Percentiles rank a stretch among this genome's conserved stretches.
Evolutionary conservation across 1,284 basidiomycete genomes (phyloP).

Genomic region (Anthracocystis panici-leucophaei): DNA sequence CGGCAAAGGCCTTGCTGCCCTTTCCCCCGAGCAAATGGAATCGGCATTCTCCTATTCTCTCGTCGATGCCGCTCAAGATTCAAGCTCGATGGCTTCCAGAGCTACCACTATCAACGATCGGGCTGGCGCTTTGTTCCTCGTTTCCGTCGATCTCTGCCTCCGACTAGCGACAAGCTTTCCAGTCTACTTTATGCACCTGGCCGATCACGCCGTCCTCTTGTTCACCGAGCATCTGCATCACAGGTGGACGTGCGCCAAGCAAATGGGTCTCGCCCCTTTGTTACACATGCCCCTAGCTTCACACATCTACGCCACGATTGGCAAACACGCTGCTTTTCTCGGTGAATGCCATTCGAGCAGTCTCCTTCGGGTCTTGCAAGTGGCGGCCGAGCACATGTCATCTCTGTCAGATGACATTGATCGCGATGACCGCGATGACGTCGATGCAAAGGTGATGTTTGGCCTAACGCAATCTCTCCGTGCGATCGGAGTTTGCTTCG

Average conservation of each 20-base stretch:
- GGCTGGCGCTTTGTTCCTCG: conserved; percentile 29
- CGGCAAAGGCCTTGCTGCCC: conserved; percentile 22
- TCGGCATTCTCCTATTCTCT: conserved; percentile 17
- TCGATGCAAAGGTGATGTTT: not conserved
- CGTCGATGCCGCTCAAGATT: not conserved
- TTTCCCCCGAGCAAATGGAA: conserved; percentile 23
- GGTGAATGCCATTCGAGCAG: conserved; percentile 13
- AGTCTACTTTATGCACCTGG: conserved; percentile 26
- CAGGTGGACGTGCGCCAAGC: conserved; percentile 41
- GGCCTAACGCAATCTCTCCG: not conserved
- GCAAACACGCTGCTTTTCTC: conserved; percentile 20
- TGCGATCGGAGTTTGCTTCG: conserved; percentile 23
- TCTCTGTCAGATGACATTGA: conserved; percentile 19
- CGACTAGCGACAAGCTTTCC: conserved; percentile 25
- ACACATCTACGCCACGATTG: conserved; percentile 16
- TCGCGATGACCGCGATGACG: not conserved
- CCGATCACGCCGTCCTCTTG: conserved; percentile 29
- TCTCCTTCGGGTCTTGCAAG: conserved; percentile 17
- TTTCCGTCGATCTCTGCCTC: conserved; percentile 30
- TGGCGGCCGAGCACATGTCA: conserved; percentile 32
- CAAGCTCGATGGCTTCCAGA: not conserved
- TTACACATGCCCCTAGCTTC: conserved; percentile 20
- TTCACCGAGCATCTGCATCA: conserved; percentile 36
- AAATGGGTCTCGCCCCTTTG: conserved; percentile 7
- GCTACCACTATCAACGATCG: conserved; percentile 9